Evolutionary conservation across 768 basidiomycete species (phyloP).

Genomic region (Tricholoma hemisulphureum): DNA sequence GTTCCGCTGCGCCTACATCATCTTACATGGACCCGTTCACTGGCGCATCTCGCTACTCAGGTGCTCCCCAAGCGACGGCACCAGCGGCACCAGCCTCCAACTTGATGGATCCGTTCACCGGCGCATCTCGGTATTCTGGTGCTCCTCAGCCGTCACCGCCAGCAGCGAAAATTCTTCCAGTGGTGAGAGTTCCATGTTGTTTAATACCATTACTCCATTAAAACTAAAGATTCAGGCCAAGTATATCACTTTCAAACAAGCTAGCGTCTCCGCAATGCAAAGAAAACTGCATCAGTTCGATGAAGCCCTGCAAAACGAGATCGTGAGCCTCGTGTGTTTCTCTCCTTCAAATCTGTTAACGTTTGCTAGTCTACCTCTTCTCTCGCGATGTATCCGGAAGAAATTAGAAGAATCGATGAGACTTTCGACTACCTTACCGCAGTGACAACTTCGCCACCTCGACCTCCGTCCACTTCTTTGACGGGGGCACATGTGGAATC

Average conservation of each 20-base stretch:
- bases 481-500: constrained; percentile 56
- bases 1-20: constrained; percentile 34
- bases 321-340: constrained; percentile 43
- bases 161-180: constrained; percentile 46
- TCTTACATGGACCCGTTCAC: constrained; percentile 69
- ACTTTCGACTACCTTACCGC: constrained; percentile 58
- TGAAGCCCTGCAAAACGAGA: constrained; percentile 62
- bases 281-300: constrained; percentile 76
- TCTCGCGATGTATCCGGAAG: constrained; percentile 70
- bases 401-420: constrained; percentile 57
- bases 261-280: constrained; percentile 73
- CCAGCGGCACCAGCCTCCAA: constrained; percentile 33
- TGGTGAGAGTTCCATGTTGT: constrained; percentile 34
- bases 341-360: not conserved
- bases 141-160: constrained; percentile 34
- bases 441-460: constrained; percentile 39
- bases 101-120: constrained; percentile 67
- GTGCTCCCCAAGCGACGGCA: constrained; percentile 34
- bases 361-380: constrained; percentile 58
- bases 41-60: constrained; percentile 62
- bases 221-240: constrained; percentile 43
- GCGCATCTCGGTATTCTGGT: constrained; percentile 61
- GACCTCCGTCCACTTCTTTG: constrained; percentile 33
- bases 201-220: not conserved
- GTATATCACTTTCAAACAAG: constrained; percentile 81